A percentile compares a stretch with the other conserved stretches of the same genome.
phyloP scores from a whole-genome alignment of 2,329 filamentous ascomycete genomes.

The Ascochyta pisi region DNA sequence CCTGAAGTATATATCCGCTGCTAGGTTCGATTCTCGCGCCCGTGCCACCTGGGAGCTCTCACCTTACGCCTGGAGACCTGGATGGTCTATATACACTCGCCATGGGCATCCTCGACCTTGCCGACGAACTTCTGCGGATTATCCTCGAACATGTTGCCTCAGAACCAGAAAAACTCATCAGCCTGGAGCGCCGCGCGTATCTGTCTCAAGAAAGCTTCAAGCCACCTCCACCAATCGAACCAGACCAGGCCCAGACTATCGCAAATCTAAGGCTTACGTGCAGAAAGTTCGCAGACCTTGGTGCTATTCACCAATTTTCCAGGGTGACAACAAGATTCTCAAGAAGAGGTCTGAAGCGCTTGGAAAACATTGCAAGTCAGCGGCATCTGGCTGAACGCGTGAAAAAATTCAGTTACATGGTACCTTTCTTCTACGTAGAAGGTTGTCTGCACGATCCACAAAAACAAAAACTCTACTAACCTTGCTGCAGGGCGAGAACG shows the following conservation, averaged over 20 bases:
- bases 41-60: constrained; percentile 13
- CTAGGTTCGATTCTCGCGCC: constrained; percentile 23
- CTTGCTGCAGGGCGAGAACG: constrained; percentile 47
- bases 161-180: constrained; percentile 59
- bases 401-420: constrained; percentile 67
- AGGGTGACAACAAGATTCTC: constrained; percentile 61
- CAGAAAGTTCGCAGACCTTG: constrained; percentile 58
- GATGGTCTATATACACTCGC: constrained; percentile 37
- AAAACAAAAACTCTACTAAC: constrained; percentile 29
- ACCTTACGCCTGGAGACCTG: constrained; percentile 24
- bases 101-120: constrained; percentile 51
- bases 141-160: constrained; percentile 61
- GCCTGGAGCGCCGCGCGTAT: constrained; percentile 58
- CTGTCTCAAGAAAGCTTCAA: constrained; percentile 61
- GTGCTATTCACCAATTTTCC: constrained; percentile 59
- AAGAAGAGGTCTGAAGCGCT: constrained; percentile 55
- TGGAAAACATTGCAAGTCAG: constrained; percentile 58
- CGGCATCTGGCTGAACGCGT: constrained; percentile 61
- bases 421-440: constrained; percentile 65
- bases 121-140: constrained; percentile 58
- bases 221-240: constrained; percentile 51
- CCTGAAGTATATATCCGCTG: constrained; percentile 30
- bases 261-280: constrained; percentile 37
- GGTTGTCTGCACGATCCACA: constrained; percentile 43
- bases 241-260: constrained; percentile 51